Base-by-base conservation (phyloP, 2,329 filamentous ascomycete species). In the Ascocoryne sarcoides region DNA sequence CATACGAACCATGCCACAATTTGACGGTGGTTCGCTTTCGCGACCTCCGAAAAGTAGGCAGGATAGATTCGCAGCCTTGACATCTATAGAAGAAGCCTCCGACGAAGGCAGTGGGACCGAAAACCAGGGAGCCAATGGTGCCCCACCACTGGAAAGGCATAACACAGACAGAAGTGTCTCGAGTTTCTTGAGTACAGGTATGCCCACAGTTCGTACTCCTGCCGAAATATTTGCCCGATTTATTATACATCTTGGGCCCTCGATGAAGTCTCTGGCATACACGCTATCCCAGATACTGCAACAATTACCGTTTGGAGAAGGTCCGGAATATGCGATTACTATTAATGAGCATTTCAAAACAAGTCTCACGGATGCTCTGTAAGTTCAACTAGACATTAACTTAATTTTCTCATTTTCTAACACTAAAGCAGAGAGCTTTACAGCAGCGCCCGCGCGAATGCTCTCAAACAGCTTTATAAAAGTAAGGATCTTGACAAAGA, bases 181-280 rank as follows among this genome's bases (percentile, higher is more conserved):
- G 32, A 51, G 45, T 14, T 45, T 38, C 19, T 43, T 50, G 18
- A 56, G 51, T 45, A 10, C 48, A 10, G 36, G 42, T 34, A 49
- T 54, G 31, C 63, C 64, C 3, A 54, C 62, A 1, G 73, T 77
- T 43, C 69, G 68, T 28, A 73, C 76, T 2, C 79, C 89, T 0
- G 77, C 83, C 0, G 87, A 95, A 43, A 93, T 96, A 49, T 96
- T 96, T 58, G 79, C 87, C 9, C 71, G 89, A 4, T 98, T 96
- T 61, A 95, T 98, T 44, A 70, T 75, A 15, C 78, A 92, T 50
- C 69, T 98, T 16, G 92, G 92, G 0, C 92, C 92, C 1, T 92
- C 90, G 0, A 94, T 95, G 79, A 94, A 95, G 61, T 95, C 90
- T 0, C 66, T 98, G n/a, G 86, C 87, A 2, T 92, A 84, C 53